phyloP scores from a whole-genome alignment of 306 rosid genomes.

The Neltuma alba region DNA sequence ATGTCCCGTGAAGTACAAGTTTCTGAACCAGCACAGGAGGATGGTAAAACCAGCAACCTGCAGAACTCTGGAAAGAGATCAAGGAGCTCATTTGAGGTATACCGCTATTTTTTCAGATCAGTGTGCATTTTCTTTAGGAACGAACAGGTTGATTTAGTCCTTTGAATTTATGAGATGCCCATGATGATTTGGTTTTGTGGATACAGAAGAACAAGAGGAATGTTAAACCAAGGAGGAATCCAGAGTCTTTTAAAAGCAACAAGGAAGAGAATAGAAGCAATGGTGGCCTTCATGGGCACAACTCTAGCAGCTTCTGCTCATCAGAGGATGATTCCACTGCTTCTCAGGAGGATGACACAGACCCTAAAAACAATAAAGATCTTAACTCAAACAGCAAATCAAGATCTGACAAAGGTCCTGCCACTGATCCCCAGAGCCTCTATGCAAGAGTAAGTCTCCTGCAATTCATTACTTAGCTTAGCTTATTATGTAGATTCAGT shows the following conservation, averaged over 20 bases:
- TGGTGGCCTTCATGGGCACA: conserved; percentile 23
- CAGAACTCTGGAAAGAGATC: conserved; percentile 56
- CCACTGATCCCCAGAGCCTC: conserved; percentile 83
- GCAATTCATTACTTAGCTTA: background rate
- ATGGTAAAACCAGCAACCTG: conserved; percentile 1
- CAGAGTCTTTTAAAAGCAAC: conserved; percentile 33
- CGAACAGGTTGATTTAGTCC: background rate
- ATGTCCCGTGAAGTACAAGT: background rate
- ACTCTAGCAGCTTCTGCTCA: conserved; percentile 50
- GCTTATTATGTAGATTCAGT: background rate
- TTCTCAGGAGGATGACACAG: conserved; percentile 44
- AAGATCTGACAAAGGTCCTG: conserved; percentile 54
- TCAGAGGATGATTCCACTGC: conserved; percentile 53
- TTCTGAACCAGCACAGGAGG: conserved; percentile 38
- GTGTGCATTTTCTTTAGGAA: conserved; percentile 13
- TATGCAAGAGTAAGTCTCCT: conserved; percentile 75
- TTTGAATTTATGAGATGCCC: background rate
- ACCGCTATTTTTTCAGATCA: background rate
- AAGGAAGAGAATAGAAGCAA: background rate
- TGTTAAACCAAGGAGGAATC: conserved; percentile 43
- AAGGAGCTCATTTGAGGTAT: conserved; percentile 55
- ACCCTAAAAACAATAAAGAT: conserved; percentile 36
- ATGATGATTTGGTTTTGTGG: conserved; percentile 39
- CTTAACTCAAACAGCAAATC: conserved; percentile 44
- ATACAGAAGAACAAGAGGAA: conserved; percentile 41